Evolutionary conservation across 1,139 yeast species (phyloP), one percentile per base, ranked within the genome.

Genomic region (Blastobotrys ciferrii): DNA sequence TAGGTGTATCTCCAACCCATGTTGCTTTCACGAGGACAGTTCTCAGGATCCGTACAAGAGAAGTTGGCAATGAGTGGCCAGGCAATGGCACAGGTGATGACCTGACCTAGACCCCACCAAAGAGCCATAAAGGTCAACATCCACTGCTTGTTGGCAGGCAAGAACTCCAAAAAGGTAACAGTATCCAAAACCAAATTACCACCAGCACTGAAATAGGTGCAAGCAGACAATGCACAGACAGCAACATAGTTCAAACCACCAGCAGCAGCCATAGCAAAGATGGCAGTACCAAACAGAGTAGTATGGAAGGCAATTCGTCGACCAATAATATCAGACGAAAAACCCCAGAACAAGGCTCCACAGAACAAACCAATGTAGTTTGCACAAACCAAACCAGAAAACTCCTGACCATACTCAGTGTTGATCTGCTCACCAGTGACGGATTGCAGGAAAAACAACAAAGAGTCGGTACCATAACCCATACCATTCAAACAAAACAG

Each of bases 81-180:
- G 4, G 81, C 76, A 37, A 78, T 59, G n/a, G 78, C 67, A 20
- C 70, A 70, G 6, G 82, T 77, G 42, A 80, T 66, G 0, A 82
- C 75, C 63, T 80, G 84, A 37, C 85, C 85, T 46, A 81, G 63
- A 50, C 82, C 83, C 84, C 85, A 81, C 69, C 78, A 80, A 25
- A 71, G 67, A 5, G 85, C 84, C 69, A 80, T 71, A 32, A 77
- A 67, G 0, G 84, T 78, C 47, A 78, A 70, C 51, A 81, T 63
- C 73, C 75, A 78, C 57, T 78, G 81, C 56, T 74, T 67, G 45
- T 73, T 74, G 40, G 70, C 68, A 1, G 86, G 85, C 50, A 80
- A 64, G 55, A 72, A 79, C 59, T 81, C 86, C 49, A 81, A 65
- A 56, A 81, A 79, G 4, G 80, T 79, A 47, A 83, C 74, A 25